Conservation (phyloP, 495 filamentous ascomycete genomes). For the Niebla homalea region DNA sequence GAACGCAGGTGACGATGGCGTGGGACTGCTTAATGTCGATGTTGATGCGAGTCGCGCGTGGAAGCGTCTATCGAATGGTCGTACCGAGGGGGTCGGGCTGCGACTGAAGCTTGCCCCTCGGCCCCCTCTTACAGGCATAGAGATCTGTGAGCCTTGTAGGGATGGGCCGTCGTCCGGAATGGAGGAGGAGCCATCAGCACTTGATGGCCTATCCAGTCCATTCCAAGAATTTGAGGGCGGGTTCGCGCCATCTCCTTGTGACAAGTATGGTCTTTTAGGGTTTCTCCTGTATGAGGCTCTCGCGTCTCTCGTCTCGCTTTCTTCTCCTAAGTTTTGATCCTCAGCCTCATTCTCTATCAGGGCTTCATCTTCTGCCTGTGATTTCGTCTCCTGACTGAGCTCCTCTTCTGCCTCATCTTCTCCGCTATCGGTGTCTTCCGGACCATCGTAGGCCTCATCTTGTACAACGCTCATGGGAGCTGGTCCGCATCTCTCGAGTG, state of each 20-base stretch:
- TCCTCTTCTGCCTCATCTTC: conserved; percentile 8
- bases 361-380: too few species aligned
- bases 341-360: not conserved
- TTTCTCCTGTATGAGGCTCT: not conserved
- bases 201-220: conserved; percentile 17
- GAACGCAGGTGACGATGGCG: conserved; percentile 69
- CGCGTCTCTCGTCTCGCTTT: not conserved
- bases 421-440: conserved; percentile 10
- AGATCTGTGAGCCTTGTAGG: conserved; percentile 73
- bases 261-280: conserved; percentile 5
- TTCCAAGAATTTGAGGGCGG: conserved; percentile 3
- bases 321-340: conserved; percentile 5
- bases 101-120: conserved; percentile 33
- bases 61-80: conserved; percentile 90
- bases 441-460: conserved; percentile 20
- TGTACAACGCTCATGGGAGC: conserved; percentile 21
- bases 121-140: conserved; percentile 58
- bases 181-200: conserved; percentile 43
- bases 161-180: conserved; percentile 85
- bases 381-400: not conserved
- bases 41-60: conserved; percentile 62
- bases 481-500: conserved; percentile 15
- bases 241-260: not conserved
- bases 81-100: conserved; percentile 64
- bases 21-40: conserved; percentile 42